Base-by-base conservation (phyloP, 768 basidiomycete genomes). In the Mycena pura region DNA sequence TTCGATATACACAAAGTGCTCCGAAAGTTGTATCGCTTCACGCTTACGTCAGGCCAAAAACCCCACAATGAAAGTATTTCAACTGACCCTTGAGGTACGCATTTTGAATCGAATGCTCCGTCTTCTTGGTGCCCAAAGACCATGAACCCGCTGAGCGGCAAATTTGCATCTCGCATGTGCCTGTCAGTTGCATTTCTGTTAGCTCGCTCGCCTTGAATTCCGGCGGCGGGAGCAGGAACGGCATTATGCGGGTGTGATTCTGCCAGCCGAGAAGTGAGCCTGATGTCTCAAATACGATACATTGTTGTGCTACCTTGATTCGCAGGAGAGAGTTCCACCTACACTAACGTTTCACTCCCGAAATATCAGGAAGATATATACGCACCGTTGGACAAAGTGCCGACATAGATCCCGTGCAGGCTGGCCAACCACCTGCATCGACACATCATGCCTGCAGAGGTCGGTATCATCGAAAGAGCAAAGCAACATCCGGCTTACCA, bases 1-100 rank as follows among this genome's bases (percentile, higher is more conserved):
- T 72, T 98, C 96, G 64, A 99, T 97, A 77, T 99, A 99, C 31
- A 99, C 92, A 71, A 99, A 99, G 70, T 97, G 95, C 67, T 98
- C 95, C 24, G 95, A 96, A 69, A 92, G 79, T 70, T 96, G 89
- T 53, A 97, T 97, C 10, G 94, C 94, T 95, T 44, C 6, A 31
- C 11, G 9, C 13, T 13, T 3, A n/a, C n/a, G 27, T 52, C 4
- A 38, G 19, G n/a, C 38, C 28, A 55, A 27, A 34, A 22, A 15
- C n/a, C 11, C 34, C 10, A 17, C 34, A 9, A 36, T 17, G 17
- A 36, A 36, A 36, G 14, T 28, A 3, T 15, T 3, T 14, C 36
- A 28, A 15, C n/a, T n/a, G n/a, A 91, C 93, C 93, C 82, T 95
- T 90, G 57, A 94, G 77, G 70, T 98, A 97, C 13, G 96, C 95